Evolutionary conservation across 2,329 filamentous ascomycete species (phyloP), one percentile per base, ranked within the genome.

Genomic region (Verticillium alfalfae): DNA sequence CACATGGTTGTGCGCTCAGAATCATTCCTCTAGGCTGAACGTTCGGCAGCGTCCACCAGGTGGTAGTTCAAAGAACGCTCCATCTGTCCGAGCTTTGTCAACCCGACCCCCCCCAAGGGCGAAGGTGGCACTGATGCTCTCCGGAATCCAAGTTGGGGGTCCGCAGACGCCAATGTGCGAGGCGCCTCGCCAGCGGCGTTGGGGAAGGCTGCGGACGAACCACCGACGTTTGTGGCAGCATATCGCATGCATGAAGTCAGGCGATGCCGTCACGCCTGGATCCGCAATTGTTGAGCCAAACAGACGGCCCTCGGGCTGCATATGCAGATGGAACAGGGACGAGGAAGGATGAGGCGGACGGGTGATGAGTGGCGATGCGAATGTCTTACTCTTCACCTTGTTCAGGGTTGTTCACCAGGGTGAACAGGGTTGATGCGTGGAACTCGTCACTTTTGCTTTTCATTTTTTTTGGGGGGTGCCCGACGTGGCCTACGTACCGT

Each of bases 401-500:
- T 15, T 41, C 45, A 52, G 45, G 45, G n/a, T 52, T 52, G 45
- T 52, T 52, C 45, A 52, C 45, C 45, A 9, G 10, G 45, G 8
- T 1, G 22, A 52, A n/a, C 5, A 10, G 45, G 45, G 18, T 52
- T 5, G 18, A 6, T 52, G 41, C 15, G 45, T 52, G 45, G 45
- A 52, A 52, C 45, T 52, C 45, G 45, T 22, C 26, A 52, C 18
- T 26, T 49, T 52, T 22, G 45, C 45, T 52, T 52, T 52, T 52
- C 45, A 52, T 52, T 52, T 52, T 31, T 31, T 31, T 31, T 31
- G 4, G 4, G 4, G 26, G 45, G 45, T 12, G 45, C 45, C 45
- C 45, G 18, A 52, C 18, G 45, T 7, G 18, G 22, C 39, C 63
- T 38, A 65, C 58, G 56, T 37, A 36, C 36, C 58, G 39, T 62